phyloP scores from a whole-genome alignment of 2,329 filamentous ascomycete species.

The Calonectria fujianensis region DNA sequence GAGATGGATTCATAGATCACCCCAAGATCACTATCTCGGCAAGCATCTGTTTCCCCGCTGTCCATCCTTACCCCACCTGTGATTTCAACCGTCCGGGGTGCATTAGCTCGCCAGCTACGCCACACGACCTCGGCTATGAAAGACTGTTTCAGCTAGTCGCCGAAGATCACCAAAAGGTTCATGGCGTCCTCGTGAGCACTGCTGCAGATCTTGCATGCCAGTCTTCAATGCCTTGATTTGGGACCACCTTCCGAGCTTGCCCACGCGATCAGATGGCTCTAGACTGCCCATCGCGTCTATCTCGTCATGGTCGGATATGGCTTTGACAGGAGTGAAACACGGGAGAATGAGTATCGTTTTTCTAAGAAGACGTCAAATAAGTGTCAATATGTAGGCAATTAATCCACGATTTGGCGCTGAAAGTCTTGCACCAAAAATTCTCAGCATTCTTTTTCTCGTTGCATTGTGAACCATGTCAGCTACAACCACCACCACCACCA shows the following conservation, averaged over 20 bases:
- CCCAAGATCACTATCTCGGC: neutral
- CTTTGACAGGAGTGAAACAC: constrained; percentile 7
- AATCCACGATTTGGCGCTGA: neutral
- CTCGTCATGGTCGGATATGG: neutral
- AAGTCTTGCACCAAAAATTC: too few species aligned
- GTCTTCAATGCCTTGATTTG: neutral
- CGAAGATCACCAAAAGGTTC: neutral
- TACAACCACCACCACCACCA: neutral
- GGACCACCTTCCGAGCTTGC: constrained; percentile 13
- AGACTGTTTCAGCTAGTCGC: neutral
- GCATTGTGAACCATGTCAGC: constrained; percentile 8
- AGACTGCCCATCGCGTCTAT: neutral
- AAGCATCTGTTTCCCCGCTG: neutral
- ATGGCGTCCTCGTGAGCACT: neutral
- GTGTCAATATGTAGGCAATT: neutral
- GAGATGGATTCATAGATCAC: neutral
- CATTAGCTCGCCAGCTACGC: neutral
- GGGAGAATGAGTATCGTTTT: neutral
- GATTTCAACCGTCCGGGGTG: constrained; percentile 1
- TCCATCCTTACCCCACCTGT: neutral
- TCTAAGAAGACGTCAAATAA: neutral
- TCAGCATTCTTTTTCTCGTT: neutral
- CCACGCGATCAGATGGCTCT: constrained; percentile 5
- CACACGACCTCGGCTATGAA: neutral
- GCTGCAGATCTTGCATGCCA: neutral